Conservation (phyloP, 2,329 filamentous ascomycete species). For the Colletotrichum falcatum region DNA sequence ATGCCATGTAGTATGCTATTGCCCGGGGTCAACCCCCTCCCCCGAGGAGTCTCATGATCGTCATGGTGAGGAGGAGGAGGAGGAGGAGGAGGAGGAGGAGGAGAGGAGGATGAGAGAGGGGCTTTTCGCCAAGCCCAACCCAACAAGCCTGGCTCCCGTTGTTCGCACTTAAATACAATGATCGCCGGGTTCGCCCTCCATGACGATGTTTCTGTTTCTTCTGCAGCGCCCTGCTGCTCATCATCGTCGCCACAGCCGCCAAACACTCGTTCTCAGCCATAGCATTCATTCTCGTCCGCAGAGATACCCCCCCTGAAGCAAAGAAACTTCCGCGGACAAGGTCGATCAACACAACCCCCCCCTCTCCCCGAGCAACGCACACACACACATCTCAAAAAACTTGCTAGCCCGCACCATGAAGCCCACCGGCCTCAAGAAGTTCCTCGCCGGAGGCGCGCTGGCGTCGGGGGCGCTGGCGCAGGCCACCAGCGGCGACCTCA, state of each 20-base stretch:
- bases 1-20: too few species aligned
- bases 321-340: neutral
- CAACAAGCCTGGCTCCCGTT: neutral
- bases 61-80: neutral
- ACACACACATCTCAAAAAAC: too few species aligned
- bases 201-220: too few species aligned
- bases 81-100: neutral
- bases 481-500: conserved; percentile 55
- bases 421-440: conserved; percentile 27
- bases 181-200: neutral
- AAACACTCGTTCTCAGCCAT: neutral
- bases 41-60: neutral
- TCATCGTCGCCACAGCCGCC: neutral
- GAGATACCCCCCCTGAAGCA: neutral
- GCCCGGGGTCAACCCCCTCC: neutral
- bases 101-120: too few species aligned
- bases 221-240: neutral
- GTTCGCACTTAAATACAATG: neutral
- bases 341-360: neutral
- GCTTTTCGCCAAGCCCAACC: neutral
- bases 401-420: conserved; percentile 26
- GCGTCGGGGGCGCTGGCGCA: conserved; percentile 23
- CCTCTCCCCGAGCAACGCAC: neutral
- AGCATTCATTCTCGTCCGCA: neutral
- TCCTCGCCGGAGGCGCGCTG: conserved; percentile 31